Conservation (phyloP, 2,329 filamentous ascomycete species). For the Fusarium sp. region DNA sequence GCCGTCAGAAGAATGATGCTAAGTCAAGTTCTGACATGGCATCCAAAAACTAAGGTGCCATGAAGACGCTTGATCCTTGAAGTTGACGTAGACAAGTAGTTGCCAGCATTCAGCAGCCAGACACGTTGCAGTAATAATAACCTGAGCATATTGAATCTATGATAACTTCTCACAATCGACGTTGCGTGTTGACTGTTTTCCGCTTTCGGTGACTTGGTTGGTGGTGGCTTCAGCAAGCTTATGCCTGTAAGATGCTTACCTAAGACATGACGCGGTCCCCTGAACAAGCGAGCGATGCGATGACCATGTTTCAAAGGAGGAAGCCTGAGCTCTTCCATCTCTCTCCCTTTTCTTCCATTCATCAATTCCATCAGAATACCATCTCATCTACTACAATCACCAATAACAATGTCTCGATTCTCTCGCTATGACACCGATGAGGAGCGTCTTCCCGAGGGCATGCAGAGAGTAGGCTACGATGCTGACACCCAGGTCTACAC, state of each 20-base stretch:
- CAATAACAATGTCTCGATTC: slow-evolving; percentile 55
- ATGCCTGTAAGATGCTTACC: slow-evolving; percentile 16
- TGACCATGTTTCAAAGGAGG: slow-evolving; percentile 25
- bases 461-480: slow-evolving; percentile 68
- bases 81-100: too few species aligned
- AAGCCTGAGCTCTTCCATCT: not conserved
- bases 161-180: not conserved
- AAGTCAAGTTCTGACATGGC: too few species aligned
- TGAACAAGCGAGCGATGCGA: slow-evolving; percentile 22
- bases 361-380: not conserved
- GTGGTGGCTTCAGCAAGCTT: not conserved
- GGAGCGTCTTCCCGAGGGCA: slow-evolving; percentile 66
- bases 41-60: too few species aligned
- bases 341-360: not conserved
- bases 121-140: too few species aligned
- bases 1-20: too few species aligned
- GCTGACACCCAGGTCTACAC: slow-evolving; percentile 66
- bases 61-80: too few species aligned
- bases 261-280: slow-evolving; percentile 42
- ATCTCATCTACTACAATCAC: not conserved
- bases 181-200: not conserved
- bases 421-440: slow-evolving; percentile 61
- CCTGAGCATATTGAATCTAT: not conserved
- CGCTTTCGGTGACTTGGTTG: not conserved
- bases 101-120: too few species aligned